Conservation (phyloP, 1,284 basidiomycete genomes). For the Sphagnurus paluster region DNA sequence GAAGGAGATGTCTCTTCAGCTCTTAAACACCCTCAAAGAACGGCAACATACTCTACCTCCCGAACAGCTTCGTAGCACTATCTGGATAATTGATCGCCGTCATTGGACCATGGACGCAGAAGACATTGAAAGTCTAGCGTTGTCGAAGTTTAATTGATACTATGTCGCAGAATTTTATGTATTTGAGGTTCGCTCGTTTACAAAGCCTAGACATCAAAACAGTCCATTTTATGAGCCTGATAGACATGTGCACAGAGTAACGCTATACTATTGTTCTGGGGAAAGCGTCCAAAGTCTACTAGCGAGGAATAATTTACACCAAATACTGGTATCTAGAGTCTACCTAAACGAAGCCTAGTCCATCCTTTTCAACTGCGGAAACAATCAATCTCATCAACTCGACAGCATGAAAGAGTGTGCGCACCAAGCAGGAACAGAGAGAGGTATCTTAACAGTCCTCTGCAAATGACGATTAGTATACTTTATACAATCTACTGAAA, state of each 20-base stretch:
- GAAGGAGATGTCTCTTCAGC: conserved; percentile 9
- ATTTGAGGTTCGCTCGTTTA: too few species aligned
- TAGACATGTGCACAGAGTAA: too few species aligned
- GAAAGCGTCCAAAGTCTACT: too few species aligned
- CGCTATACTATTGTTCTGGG: too few species aligned
- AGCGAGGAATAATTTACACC: too few species aligned
- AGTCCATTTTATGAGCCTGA: too few species aligned
- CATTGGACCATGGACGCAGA: conserved; percentile 7
- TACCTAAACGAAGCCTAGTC: too few species aligned
- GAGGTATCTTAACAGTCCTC: conserved; percentile 75
- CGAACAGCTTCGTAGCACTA: conserved; percentile 12
- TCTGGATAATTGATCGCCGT: conserved; percentile 19
- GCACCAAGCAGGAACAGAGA: conserved; percentile 72
- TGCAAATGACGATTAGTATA: conserved; percentile 26
- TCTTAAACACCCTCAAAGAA: conserved; percentile 8
- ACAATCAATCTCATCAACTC: background rate
- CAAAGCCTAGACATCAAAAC: too few species aligned
- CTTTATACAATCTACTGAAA: conserved; percentile 12
- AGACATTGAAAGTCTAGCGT: conserved; percentile 4
- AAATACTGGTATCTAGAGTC: too few species aligned
- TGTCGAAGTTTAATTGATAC: conserved; percentile 2
- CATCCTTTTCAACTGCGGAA: background rate
- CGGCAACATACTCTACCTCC: conserved; percentile 1
- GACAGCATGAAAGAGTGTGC: conserved; percentile 5
- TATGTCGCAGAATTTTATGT: background rate